A percentile compares a stretch with the other conserved stretches of the same genome.
These are phyloP conservation scores for Triangularia setosa DNA, from an alignment of 2,329 filamentous ascomycete genomes.

Conservation along the genomic window DNA sequence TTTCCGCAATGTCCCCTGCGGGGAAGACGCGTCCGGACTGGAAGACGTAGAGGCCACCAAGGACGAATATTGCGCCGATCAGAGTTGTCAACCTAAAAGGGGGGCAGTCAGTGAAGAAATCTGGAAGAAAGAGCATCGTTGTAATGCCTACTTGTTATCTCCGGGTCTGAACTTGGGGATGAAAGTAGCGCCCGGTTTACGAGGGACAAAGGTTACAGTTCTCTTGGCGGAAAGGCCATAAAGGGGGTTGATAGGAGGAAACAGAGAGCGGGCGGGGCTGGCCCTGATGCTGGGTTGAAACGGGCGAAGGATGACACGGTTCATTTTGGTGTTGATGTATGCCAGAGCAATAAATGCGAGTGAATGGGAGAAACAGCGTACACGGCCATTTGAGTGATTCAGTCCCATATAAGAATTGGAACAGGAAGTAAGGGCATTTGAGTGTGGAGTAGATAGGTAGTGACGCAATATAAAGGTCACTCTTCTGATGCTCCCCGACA, in stretches of 20 bases:
- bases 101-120: neutral
- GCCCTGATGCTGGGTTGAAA: neutral
- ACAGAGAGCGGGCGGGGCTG: neutral
- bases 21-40: slow-evolving; percentile 12
- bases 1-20: neutral
- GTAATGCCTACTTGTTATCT: neutral
- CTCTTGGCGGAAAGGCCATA: neutral
- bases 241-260: neutral
- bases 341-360: neutral
- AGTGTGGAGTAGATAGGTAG: neutral
- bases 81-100: neutral
- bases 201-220: neutral
- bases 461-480: neutral
- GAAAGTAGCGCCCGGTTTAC: neutral
- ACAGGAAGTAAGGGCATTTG: neutral
- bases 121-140: neutral
- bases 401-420: neutral
- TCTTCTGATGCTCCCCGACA: neutral
- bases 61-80: neutral
- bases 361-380: neutral
- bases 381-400: neutral
- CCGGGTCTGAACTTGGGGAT: neutral
- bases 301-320: neutral
- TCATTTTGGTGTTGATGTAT: neutral
- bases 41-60: slow-evolving; percentile 12